Evolutionary conservation across 139 green algal genomes (phyloP).

Genomic region (Micromonas pusilla): DNA sequence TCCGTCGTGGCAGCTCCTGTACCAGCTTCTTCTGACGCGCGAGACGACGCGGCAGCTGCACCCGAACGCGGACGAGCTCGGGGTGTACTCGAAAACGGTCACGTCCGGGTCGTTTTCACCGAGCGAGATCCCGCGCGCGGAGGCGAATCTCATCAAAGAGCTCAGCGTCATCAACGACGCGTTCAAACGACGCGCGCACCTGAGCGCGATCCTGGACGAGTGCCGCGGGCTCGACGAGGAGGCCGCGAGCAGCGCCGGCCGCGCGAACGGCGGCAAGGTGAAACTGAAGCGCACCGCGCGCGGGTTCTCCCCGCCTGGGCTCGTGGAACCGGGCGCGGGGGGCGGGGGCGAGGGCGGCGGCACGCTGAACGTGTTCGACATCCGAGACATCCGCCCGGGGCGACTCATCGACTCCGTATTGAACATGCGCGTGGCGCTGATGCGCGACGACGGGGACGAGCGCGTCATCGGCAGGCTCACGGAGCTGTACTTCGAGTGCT

Average conservation of each 20-base stretch:
- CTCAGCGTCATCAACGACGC: neutral
- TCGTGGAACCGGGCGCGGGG: neutral
- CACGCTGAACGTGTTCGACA: neutral
- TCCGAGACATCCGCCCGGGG: constrained; percentile 5
- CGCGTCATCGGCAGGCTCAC: neutral
- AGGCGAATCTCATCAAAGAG: constrained; percentile 4
- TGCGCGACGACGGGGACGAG: neutral
- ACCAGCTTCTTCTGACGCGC: constrained; percentile 4
- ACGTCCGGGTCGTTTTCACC: neutral
- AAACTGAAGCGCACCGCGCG: constrained; percentile 13
- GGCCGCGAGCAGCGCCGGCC: neutral
- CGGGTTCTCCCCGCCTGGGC: too few relatives aligned
- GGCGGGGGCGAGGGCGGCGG: neutral
- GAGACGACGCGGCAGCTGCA: constrained; percentile 10
- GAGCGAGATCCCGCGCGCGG: constrained; percentile 4
- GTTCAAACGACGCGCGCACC: neutral
- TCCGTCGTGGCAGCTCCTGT: constrained; percentile 11
- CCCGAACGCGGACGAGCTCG: neutral
- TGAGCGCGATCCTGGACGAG: neutral
- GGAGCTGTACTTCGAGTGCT: constrained; percentile 9
- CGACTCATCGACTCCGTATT: constrained; percentile 15
- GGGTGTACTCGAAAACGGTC: constrained; percentile 9
- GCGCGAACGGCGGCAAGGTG: neutral
- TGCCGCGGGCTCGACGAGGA: constrained; percentile 1
- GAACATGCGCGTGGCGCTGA: neutral